A percentile compares a stretch with the other conserved stretches of the same genome.
These are phyloP conservation scores for Solanum chiquidenum DNA, from an alignment of 257 asterid genomes.

Conservation along the genomic window DNA sequence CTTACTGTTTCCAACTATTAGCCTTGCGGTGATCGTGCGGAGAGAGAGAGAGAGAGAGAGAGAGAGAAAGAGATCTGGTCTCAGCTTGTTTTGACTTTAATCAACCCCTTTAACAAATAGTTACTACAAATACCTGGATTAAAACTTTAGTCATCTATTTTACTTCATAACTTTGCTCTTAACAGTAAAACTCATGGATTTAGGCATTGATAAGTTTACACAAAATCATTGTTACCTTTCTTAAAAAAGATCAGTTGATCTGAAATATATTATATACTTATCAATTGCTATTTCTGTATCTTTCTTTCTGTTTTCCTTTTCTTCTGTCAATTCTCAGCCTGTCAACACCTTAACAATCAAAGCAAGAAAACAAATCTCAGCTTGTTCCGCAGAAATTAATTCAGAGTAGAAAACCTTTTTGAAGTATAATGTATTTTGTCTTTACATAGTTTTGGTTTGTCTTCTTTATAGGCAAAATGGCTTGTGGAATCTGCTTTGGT, in stretches of 20 bases:
- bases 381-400: background rate
- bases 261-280: background rate
- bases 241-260: background rate
- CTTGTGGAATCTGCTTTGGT: conserved; percentile 92
- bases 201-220: background rate
- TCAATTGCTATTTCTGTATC: background rate
- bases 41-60: background rate
- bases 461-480: conserved; percentile 68
- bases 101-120: background rate
- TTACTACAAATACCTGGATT: background rate
- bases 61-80: background rate
- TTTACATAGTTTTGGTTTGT: background rate
- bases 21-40: background rate
- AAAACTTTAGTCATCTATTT: background rate
- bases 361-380: background rate
- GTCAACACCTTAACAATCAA: background rate
- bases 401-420: background rate
- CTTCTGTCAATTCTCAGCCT: background rate
- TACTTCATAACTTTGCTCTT: background rate
- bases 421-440: background rate
- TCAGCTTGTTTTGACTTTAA: background rate
- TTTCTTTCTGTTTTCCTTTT: background rate
- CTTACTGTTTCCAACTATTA: background rate
- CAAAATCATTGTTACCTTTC: background rate
- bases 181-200: background rate